These are phyloP conservation scores for Diaporthe eres DNA, from an alignment of 2,329 filamentous ascomycete genomes.

Conservation along the genomic window DNA sequence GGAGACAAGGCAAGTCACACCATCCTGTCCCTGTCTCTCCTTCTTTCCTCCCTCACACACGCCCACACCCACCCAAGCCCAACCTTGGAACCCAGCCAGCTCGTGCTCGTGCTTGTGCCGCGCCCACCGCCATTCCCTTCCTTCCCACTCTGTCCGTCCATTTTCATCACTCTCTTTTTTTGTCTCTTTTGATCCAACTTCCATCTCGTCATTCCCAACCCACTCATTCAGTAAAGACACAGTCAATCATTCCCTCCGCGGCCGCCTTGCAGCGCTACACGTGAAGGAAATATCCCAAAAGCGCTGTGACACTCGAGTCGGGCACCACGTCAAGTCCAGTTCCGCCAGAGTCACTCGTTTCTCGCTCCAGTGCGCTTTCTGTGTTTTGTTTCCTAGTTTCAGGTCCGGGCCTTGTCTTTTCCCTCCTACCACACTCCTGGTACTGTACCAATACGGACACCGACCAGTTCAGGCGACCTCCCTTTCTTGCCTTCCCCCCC, in stretches of 20 bases:
- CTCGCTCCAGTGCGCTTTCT: conserved; percentile 6
- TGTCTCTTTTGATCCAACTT: conserved; percentile 26
- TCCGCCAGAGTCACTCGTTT: conserved; percentile 36
- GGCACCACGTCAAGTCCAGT: conserved; percentile 12
- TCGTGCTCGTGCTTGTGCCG: conserved; percentile 29
- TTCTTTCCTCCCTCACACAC: conserved; percentile 39
- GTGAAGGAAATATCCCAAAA: neutral
- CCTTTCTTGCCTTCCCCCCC: conserved; percentile 24
- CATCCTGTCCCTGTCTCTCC: conserved; percentile 37
- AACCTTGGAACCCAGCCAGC: conserved; percentile 30
- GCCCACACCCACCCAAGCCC: conserved; percentile 29
- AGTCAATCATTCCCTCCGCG: conserved; percentile 29
- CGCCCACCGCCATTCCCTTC: conserved; percentile 36
- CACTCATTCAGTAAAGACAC: conserved; percentile 20
- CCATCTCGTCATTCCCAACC: conserved; percentile 22
- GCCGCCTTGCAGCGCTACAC: conserved; percentile 13
- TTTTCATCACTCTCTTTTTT: conserved; percentile 31
- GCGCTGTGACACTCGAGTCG: conserved; percentile 24
- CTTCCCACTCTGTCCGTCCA: conserved; percentile 28
- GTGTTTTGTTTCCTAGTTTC: conserved; percentile 35
- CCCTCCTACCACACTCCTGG: neutral
- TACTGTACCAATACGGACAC: conserved; percentile 28
- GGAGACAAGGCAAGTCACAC: conserved; percentile 32
- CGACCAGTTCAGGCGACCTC: conserved; percentile 31
- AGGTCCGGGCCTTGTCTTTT: conserved; percentile 22